Conservation (phyloP, 495 filamentous ascomycete species). For the Aspergillus affinis region DNA sequence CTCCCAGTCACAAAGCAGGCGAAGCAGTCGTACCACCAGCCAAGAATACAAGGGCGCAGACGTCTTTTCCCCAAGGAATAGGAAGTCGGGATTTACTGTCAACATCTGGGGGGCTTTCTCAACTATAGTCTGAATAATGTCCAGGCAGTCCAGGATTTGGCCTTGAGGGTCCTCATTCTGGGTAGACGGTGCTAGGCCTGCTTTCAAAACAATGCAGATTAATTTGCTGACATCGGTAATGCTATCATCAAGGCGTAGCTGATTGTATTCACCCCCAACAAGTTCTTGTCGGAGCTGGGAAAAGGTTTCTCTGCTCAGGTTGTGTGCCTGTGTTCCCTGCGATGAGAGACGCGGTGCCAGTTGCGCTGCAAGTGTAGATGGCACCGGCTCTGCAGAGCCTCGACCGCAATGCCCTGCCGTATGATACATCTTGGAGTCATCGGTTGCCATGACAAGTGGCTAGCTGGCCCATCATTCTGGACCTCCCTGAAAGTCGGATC, state of each 20-base stretch:
- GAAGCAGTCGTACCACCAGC: slow-evolving; percentile 53
- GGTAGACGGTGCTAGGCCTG: slow-evolving; percentile 66
- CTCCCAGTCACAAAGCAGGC: slow-evolving; percentile 28
- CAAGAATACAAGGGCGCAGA: slow-evolving; percentile 74
- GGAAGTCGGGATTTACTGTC: slow-evolving; percentile 43
- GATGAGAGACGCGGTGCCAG: slow-evolving; percentile 50
- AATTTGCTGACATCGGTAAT: slow-evolving; percentile 76
- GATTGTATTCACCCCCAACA: slow-evolving; percentile 45
- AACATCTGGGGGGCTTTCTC: slow-evolving; percentile 72
- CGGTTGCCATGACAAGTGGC: slow-evolving; percentile 25
- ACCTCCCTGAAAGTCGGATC: background rate
- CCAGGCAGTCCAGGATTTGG: slow-evolving; percentile 64
- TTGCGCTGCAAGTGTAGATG: slow-evolving; percentile 69
- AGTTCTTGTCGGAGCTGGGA: slow-evolving; percentile 65
- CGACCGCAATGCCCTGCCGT: slow-evolving; percentile 19
- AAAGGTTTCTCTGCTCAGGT: slow-evolving; percentile 55
- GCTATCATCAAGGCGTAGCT: slow-evolving; percentile 56
- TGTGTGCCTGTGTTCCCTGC: slow-evolving; percentile 41
- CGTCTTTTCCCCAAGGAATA: slow-evolving; percentile 46
- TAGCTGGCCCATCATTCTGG: background rate
- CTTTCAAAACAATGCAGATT: slow-evolving; percentile 77
- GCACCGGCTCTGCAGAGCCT: slow-evolving; percentile 47
- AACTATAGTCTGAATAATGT: slow-evolving; percentile 71
- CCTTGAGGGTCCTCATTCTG: slow-evolving; percentile 56
- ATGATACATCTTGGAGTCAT: slow-evolving; percentile 22